Evolutionary conservation across 345 rosid species (phyloP), one percentile per base, ranked within the genome.

Genomic region (Salix udensis): DNA sequence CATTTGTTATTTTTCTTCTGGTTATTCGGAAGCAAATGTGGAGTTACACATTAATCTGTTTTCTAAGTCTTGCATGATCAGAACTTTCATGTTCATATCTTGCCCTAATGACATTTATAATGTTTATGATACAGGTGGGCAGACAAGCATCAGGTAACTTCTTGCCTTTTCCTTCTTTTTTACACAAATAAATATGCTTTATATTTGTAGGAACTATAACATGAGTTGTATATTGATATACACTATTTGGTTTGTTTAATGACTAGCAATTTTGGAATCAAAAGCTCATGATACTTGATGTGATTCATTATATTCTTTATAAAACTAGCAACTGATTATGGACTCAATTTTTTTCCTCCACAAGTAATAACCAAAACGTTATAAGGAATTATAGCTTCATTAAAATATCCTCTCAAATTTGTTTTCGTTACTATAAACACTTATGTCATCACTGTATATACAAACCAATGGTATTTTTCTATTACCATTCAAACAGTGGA

Each of bases 61-160:
- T 44, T 53, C 16, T 18, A 37, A 18, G 53, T 28, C 16, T 37
- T 75, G 3, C 24, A 23, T 67, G 28, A 53, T 64, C 19, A 44
- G 6, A 71, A 11, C 6, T 73, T 48, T 16, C 67, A 21, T 74
- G 68, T 65, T 31, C 7, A 26, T 65, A 73, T 69, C 70, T 67
- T 70, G 21, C 68, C 36, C 73, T 76, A 68, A 73, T n/a, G 19
- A 36, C 52, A 39, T 80, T 55, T 78, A 72, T 80, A 12, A 69
- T 68, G 31, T 61, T 78, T 77, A 31, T 77, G 80, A 23, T 65
- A 73, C 77, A 79, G 81, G 81, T 68, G 81, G 81, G 24, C 77
- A 79, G 48, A 79, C 81, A 60, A 79, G 70, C 66, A 79, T 79
- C 70, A 79, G 77, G 81, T 79, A 68, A 67, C 12, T 21, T 39